phyloP scores from a whole-genome alignment of 2,329 filamentous ascomycete genomes.

The Ophiostoma himal-ulmi region DNA sequence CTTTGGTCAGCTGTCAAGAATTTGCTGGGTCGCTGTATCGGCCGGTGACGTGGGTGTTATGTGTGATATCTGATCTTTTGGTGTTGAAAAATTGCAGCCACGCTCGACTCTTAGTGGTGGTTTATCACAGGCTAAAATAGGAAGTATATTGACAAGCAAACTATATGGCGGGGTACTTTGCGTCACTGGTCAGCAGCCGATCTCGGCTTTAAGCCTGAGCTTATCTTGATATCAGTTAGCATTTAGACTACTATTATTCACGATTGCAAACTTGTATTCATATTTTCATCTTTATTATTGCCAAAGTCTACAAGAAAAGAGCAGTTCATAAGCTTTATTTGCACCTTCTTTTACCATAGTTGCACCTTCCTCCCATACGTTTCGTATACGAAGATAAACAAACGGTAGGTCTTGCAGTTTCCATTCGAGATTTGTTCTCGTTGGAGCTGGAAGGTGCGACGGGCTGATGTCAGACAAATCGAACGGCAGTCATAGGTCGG shows the following conservation, averaged over 20 bases:
- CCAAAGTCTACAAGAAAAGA: neutral
- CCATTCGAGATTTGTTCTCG: neutral
- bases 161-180: conserved; percentile 25
- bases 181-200: conserved; percentile 21
- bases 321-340: neutral
- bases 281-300: neutral
- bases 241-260: neutral
- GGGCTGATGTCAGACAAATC: neutral
- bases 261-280: neutral
- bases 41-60: neutral
- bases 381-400: neutral
- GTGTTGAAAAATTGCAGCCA: conserved; percentile 19
- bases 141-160: conserved; percentile 19
- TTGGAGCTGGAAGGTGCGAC: neutral
- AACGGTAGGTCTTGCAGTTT: neutral
- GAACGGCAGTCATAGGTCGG: neutral
- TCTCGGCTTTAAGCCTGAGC: conserved; percentile 21
- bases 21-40: neutral
- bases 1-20: neutral
- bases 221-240: neutral
- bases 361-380: neutral
- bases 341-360: neutral
- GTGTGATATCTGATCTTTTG: neutral
- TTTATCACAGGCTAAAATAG: conserved; percentile 14
- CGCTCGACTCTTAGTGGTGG: neutral